Evolutionary conservation across 441 rosid species (phyloP), one percentile per base, ranked within the genome.

Genomic region (Erysimum cheiri): DNA sequence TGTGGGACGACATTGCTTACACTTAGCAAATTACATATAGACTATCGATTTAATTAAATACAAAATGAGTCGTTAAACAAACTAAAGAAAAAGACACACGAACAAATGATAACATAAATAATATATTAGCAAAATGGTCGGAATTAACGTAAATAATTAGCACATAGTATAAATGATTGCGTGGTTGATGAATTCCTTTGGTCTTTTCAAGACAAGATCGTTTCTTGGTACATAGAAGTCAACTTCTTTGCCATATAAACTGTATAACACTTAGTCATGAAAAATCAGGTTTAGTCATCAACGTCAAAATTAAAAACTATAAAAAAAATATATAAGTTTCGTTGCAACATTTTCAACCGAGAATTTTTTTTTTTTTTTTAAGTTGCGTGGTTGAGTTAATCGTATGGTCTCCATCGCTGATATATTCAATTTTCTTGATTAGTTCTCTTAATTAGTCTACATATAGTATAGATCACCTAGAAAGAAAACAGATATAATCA

Each of bases 101-200:
- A 67, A 44, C 68, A 60, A 60, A 32, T 66, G 71, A 63, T 44
- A 12, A 24, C 17, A 65, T 24, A 15, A 37, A 49, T 50, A 32
- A 4, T 61, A 50, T 49, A 50, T 32, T 33, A 50, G 31, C 19
- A 65, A 60, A 39, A 10, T 36, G 46, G 61, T 31, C 29, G 32
- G 60, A 14, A 6, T 65, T 54, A 66, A 49, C 28, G 31, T 22
- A 22, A 22, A 22, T 22, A 22, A 22, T 63, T 50, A 41, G 24
- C 15, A 58, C 41, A 64, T n/a, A n/a, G n/a, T 46, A 65, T 10
- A 59, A 59, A 52, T 57, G 7, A 56, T 67, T 33, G 73, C 69
- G 63, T 74, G 57, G 63, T 73, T 60, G 68, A 67, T 44, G 67
- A 33, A 52, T 26, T 74, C 56, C 24, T 50, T 22, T 66, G n/a